Evolutionary conservation across 208 protist species (phyloP), one percentile per base, ranked within the genome.

Genomic region (Balamuthia mandrillaris): DNA sequence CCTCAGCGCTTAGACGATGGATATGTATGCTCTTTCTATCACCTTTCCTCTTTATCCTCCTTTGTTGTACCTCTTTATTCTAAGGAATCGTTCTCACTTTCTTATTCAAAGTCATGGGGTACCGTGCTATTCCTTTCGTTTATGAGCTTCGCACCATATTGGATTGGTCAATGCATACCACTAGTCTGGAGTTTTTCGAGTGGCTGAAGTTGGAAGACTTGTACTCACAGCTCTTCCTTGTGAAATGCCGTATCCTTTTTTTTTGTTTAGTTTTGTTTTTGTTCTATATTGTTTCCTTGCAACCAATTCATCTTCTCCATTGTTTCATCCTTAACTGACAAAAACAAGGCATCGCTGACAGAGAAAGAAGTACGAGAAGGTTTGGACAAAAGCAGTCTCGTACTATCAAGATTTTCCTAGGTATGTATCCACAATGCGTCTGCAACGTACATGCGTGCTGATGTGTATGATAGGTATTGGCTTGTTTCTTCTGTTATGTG

Each of bases 191-290:
- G 12, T 86, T 94, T 16, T 78, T 56, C 24, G 63, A 91, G 42
- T 94, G 87, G 87, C 65, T 93, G 2, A 90, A 92, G 56, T 35
- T 94, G 47, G 90, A 94, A 70, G 88, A 88, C 70, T 47, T 90
- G 2, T 86, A 89, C 29, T n/a, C 24, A 14, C 49, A 54, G 49
- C 21, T 54, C 16, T 54, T n/a, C 49, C 16, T 18, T n/a, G 18
- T 54, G 16, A 14, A 54, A 21, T 54, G 49, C 49, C n/a, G n/a
- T n/a, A n/a, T n/a, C n/a, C n/a, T n/a, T n/a, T n/a, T n/a, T n/a
- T n/a, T n/a, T n/a, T n/a, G n/a, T n/a, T n/a, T n/a, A n/a, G n/a
- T n/a, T n/a, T n/a, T n/a, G n/a, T n/a, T n/a, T n/a, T n/a, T n/a
- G n/a, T n/a, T n/a, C n/a, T n/a, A n/a, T n/a, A n/a, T n/a, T n/a